Conservation (phyloP, 192 early-diverging fungal species). For the Backusella australiensis region DNA sequence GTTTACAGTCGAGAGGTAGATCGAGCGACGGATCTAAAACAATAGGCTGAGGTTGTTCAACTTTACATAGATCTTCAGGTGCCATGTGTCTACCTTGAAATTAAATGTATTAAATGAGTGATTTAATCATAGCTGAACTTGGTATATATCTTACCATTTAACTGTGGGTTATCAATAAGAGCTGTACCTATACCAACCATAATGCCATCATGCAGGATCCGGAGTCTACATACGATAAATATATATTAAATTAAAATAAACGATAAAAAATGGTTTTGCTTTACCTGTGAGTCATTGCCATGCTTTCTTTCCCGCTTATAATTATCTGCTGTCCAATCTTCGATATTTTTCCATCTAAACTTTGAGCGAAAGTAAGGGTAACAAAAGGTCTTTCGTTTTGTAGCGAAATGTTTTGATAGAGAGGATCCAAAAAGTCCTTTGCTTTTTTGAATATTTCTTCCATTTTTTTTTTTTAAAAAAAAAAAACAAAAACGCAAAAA, state of each 20-base stretch:
- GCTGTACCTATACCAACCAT: constrained; percentile 85
- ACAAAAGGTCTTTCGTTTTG: constrained; percentile 42
- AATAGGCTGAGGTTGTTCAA: constrained; percentile 69
- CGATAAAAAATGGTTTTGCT: neutral
- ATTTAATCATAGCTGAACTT: neutral
- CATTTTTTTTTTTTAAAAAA: constrained; percentile 6
- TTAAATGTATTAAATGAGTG: neutral
- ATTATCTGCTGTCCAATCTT: constrained; percentile 52
- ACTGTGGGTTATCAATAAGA: constrained; percentile 74
- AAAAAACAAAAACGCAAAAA: neutral
- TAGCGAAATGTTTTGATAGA: neutral
- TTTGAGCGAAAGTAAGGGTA: constrained; percentile 90
- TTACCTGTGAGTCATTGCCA: constrained; percentile 78
- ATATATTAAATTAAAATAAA: neutral
- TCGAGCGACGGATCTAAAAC: constrained; percentile 73
- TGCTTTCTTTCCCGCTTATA: constrained; percentile 71
- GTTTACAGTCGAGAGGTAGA: constrained; percentile 55
- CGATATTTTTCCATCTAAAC: constrained; percentile 82
- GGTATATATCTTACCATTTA: constrained; percentile 40
- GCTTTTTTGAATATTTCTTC: constrained; percentile 11
- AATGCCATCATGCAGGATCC: constrained; percentile 76
- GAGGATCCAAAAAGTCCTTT: constrained; percentile 7
- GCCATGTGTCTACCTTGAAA: neutral
- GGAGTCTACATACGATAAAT: constrained; percentile 40
- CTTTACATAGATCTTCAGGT: neutral